Evolutionary conservation across 179 eudicot genomes (phyloP).

Genomic region (Drosera spatulata): DNA sequence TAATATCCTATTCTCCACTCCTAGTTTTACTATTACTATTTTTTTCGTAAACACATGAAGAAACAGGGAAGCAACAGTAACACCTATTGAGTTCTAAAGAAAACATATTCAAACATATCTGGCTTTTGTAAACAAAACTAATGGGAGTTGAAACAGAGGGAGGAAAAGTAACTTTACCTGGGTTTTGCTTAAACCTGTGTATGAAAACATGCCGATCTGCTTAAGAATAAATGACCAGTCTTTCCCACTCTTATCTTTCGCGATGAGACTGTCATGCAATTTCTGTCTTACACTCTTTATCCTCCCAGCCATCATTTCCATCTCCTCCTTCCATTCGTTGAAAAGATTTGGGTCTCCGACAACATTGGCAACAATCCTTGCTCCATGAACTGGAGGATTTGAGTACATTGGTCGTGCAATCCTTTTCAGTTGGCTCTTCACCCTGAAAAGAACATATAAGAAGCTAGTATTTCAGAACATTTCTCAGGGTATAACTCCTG

Average conservation of each 20-base stretch:
- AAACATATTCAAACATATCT: too few relatives aligned
- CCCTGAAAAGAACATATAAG: slow-evolving; percentile 27
- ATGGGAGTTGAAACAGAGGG: background rate
- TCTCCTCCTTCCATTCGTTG: slow-evolving; percentile 85
- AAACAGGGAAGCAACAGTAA: too few relatives aligned
- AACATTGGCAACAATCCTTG: slow-evolving; percentile 79
- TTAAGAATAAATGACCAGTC: slow-evolving; percentile 91
- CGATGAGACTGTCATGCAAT: slow-evolving; percentile 50
- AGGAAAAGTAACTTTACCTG: slow-evolving; percentile 53
- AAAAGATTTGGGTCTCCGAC: slow-evolving; percentile 69
- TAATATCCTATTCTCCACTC: too few relatives aligned
- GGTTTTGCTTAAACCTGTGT: slow-evolving; percentile 86
- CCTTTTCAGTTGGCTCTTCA: slow-evolving; percentile 88
- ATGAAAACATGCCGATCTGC: slow-evolving; percentile 98
- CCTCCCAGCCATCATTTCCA: slow-evolving; percentile 98
- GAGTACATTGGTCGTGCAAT: slow-evolving; percentile 98
- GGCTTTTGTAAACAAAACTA: background rate
- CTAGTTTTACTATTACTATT: too few relatives aligned
- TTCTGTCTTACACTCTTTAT: slow-evolving; percentile 72
- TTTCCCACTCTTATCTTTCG: slow-evolving; percentile 79
- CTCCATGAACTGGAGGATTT: slow-evolving; percentile 92
- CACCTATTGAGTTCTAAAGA: too few relatives aligned
- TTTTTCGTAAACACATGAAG: too few relatives aligned
- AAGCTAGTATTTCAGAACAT: background rate
- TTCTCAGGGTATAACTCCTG: background rate